phyloP scores from a whole-genome alignment of 2,329 filamentous ascomycete genomes.

The Pseudohalonectria lignicola region DNA sequence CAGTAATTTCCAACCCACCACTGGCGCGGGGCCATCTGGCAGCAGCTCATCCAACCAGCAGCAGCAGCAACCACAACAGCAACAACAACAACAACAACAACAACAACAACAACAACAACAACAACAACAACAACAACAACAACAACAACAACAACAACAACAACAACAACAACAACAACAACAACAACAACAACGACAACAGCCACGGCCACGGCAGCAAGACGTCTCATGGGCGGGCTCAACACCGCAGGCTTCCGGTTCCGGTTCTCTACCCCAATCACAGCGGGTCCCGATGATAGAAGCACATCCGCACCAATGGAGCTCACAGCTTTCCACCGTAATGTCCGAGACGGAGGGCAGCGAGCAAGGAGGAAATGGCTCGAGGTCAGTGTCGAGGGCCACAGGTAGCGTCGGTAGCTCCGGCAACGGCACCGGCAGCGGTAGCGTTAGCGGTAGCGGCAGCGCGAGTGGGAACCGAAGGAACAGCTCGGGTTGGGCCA shows the following conservation, averaged over 20 bases:
- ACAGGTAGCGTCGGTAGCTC: slow-evolving; percentile 20
- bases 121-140: no score
- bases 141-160: no score
- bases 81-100: not conserved
- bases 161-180: no score
- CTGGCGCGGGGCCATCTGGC: not conserved
- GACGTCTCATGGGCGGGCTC: no score
- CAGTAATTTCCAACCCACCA: slow-evolving; percentile 12
- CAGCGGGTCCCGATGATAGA: slow-evolving; percentile 32
- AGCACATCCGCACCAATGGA: slow-evolving; percentile 46
- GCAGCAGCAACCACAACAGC: slow-evolving; percentile 4
- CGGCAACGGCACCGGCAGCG: slow-evolving; percentile 16
- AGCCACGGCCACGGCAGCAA: not conserved
- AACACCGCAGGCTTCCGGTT: no score
- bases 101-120: no score
- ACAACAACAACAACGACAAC: slow-evolving; percentile 4
- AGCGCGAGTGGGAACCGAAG: slow-evolving; percentile 24
- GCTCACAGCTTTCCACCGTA: slow-evolving; percentile 52
- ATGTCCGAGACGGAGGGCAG: slow-evolving; percentile 50
- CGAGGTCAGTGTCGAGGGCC: slow-evolving; percentile 33
- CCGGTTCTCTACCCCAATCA: no score
- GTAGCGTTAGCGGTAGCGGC: no score
- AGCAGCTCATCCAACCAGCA: not conserved
- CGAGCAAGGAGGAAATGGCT: slow-evolving; percentile 31
- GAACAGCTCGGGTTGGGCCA: slow-evolving; percentile 34